phyloP scores from a whole-genome alignment of 257 asterid genomes.

The Oldenlandia corymbosa region DNA sequence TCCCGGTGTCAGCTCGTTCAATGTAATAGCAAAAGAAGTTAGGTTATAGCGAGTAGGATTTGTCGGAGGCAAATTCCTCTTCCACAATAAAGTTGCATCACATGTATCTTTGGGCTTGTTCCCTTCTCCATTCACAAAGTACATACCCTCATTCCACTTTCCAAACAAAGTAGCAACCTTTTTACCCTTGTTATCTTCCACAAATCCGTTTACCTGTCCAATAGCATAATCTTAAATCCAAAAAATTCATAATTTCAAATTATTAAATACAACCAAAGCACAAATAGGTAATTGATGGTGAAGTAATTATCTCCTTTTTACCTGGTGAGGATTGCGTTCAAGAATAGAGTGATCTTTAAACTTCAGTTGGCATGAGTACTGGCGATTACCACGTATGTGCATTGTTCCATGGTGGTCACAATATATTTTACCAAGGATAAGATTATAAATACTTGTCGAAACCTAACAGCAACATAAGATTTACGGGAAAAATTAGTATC shows the following conservation, averaged over 20 bases:
- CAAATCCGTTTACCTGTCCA: conserved; percentile 80
- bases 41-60: conserved; percentile 74
- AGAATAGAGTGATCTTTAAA: conserved; percentile 94
- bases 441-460: conserved; percentile 80
- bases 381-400: conserved; percentile 78
- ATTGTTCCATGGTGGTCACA: conserved; percentile 90
- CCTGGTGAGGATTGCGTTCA: conserved; percentile 97
- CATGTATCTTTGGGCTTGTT: conserved; percentile 45
- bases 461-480: conserved; percentile 45
- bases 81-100: conserved; percentile 64
- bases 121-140: conserved; percentile 58
- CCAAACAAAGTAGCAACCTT: conserved; percentile 71
- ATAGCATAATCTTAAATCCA: conserved; percentile 18
- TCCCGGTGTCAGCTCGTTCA: conserved; percentile 78
- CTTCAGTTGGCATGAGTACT: conserved; percentile 85
- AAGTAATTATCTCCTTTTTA: conserved; percentile 22
- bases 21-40: conserved; percentile 75
- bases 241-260: conserved; percentile 4
- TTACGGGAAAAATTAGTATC: not conserved
- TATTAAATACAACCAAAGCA: not conserved
- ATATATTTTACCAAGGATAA: conserved; percentile 82
- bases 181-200: conserved; percentile 66
- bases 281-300: not conserved
- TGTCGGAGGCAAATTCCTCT: conserved; percentile 48
- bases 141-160: conserved; percentile 90